Conservation (phyloP, 441 rosid species). For the Aleurites moluccanus region DNA sequence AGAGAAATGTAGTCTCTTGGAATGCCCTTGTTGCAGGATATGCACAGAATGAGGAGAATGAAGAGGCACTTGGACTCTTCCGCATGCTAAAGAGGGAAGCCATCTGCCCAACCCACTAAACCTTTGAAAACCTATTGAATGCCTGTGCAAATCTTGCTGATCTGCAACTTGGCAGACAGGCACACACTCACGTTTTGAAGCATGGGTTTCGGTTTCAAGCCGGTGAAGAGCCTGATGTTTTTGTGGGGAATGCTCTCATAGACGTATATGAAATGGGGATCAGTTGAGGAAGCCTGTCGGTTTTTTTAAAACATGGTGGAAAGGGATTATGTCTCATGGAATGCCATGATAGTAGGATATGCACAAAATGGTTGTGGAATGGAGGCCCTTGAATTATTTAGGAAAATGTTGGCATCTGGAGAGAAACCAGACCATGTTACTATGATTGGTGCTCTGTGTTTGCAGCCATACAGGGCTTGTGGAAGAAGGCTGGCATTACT, state of each 20-base stretch:
- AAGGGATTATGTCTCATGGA: constrained; percentile 78
- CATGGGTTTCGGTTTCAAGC: constrained; percentile 66
- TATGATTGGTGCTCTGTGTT: constrained; percentile 76
- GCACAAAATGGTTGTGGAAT: constrained; percentile 70
- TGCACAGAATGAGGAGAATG: constrained; percentile 72
- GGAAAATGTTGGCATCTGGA: constrained; percentile 54
- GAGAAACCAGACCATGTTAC: constrained; percentile 81
- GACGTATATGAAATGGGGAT: constrained; percentile 88
- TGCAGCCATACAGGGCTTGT: constrained; percentile 84
- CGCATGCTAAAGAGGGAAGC: constrained; percentile 61
- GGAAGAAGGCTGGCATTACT: constrained; percentile 48
- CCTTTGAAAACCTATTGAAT: constrained; percentile 78
- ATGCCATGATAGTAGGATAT: constrained; percentile 68
- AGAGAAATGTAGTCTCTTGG: constrained; percentile 77
- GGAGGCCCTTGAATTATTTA: constrained; percentile 61
- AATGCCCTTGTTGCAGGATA: constrained; percentile 84
- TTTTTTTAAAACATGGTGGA: constrained; percentile 63
- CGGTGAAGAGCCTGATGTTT: constrained; percentile 59
- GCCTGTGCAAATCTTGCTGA: constrained; percentile 85
- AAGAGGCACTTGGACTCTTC: constrained; percentile 65
- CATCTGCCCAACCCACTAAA: constrained; percentile 68
- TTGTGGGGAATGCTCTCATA: constrained; percentile 76
- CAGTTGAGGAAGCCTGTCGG: constrained; percentile 55
- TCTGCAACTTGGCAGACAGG: constrained; percentile 75
- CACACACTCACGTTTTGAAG: constrained; percentile 73